Conservation (phyloP, 2,329 filamentous ascomycete species). For the Aspergillus costaricaensis region DNA sequence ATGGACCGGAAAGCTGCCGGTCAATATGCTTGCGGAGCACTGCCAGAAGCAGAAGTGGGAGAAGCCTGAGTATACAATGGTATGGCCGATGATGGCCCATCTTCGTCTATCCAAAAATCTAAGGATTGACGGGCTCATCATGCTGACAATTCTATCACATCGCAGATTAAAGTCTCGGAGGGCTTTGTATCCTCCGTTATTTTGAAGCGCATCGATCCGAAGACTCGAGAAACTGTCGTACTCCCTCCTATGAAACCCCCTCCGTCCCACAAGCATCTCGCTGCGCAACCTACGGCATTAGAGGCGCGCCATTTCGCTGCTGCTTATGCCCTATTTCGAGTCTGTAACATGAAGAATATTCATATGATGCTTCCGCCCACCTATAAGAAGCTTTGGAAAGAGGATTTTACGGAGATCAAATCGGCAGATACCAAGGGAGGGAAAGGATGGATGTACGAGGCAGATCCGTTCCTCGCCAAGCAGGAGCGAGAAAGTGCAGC, state of each 20-base stretch:
- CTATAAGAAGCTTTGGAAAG: constrained; percentile 88
- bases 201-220: constrained; percentile 70
- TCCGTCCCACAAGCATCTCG: constrained; percentile 71
- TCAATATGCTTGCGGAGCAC: constrained; percentile 90
- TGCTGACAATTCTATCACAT: constrained; percentile 17
- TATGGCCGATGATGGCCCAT: constrained; percentile 39
- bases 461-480: constrained; percentile 84
- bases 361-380: constrained; percentile 91
- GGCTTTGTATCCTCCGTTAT: constrained; percentile 81
- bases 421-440: constrained; percentile 75
- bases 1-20: constrained; percentile 95
- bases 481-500: constrained; percentile 79
- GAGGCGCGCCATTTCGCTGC: constrained; percentile 94
- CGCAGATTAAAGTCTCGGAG: constrained; percentile 65
- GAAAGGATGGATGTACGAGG: constrained; percentile 87
- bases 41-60: constrained; percentile 97
- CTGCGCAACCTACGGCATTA: constrained; percentile 74
- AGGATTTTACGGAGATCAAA: constrained; percentile 80
- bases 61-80: constrained; percentile 86
- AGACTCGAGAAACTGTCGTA: constrained; percentile 74
- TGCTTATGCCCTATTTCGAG: constrained; percentile 84
- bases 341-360: constrained; percentile 94
- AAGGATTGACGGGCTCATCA: background rate
- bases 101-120: background rate
- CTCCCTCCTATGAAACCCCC: constrained; percentile 84